Evolutionary conservation across 176 grass and related monocot species (phyloP).

Genomic region (Zea mays): DNA sequence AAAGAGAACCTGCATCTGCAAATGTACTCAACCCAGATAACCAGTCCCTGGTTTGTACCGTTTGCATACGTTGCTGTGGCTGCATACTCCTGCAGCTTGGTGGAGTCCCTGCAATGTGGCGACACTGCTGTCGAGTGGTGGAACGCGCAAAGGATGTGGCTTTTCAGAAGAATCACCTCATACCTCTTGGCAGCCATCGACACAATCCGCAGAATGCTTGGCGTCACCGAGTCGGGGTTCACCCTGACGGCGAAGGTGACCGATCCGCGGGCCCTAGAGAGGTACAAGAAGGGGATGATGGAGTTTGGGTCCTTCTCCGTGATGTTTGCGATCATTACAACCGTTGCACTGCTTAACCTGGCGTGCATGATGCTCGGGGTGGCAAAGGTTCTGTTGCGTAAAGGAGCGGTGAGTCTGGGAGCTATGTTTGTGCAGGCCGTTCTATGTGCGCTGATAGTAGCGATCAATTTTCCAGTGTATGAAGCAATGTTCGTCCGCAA

Average conservation of each 20-base stretch:
- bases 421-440: conserved; percentile 53
- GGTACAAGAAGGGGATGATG: conserved; percentile 59
- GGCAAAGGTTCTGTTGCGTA: conserved; percentile 19
- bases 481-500: conserved; percentile 64
- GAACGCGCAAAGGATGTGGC: conserved; percentile 72
- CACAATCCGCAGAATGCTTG: conserved; percentile 43
- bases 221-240: conserved; percentile 53
- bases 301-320: conserved; percentile 62
- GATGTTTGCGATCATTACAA: conserved; percentile 59
- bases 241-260: conserved; percentile 54
- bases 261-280: conserved; percentile 33
- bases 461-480: conserved; percentile 56
- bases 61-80: conserved; percentile 53
- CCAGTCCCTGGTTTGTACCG: conserved; percentile 54
- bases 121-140: conserved; percentile 61
- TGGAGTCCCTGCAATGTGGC: conserved; percentile 44
- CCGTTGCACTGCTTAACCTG: conserved; percentile 59
- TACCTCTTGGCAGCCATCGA: conserved; percentile 53
- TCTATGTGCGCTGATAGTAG: conserved; percentile 43
- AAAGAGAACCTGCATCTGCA: conserved; percentile 24
- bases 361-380: conserved; percentile 44
- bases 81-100: conserved; percentile 48
- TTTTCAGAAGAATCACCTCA: conserved; percentile 62
- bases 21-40: conserved; percentile 41
- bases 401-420: conserved; percentile 12